Conservation (phyloP, 371 early-diverging fungal species). For the Lichtheimia corymbifera region DNA sequence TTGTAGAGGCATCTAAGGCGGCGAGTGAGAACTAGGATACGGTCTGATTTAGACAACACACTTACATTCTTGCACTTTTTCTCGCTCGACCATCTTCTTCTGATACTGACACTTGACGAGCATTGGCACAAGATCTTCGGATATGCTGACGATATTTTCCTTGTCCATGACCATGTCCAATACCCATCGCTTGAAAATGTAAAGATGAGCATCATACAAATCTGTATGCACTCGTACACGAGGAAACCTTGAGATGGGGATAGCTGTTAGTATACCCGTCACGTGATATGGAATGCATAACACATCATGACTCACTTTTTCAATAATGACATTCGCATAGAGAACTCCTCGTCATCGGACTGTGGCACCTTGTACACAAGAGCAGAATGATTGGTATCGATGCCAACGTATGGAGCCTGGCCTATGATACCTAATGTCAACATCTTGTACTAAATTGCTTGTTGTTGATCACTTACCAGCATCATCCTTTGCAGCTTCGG, state of each 20-base stretch:
- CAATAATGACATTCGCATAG: constrained; percentile 74
- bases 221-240: constrained; percentile 72
- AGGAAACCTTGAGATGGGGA: constrained; percentile 61
- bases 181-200: constrained; percentile 90
- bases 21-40: not conserved
- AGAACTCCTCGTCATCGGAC: constrained; percentile 69
- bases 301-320: constrained; percentile 45
- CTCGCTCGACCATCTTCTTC: constrained; percentile 64
- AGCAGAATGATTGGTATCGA: constrained; percentile 74
- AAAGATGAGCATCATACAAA: constrained; percentile 87
- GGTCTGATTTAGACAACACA: too few species aligned
- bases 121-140: constrained; percentile 83
- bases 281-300: not conserved
- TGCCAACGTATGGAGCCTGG: constrained; percentile 72
- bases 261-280: not conserved
- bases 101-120: constrained; percentile 81
- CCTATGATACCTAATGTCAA: constrained; percentile 21
- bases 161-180: constrained; percentile 75
- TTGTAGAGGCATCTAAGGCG: constrained; percentile 33
- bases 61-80: constrained; percentile 69
- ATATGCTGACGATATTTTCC: constrained; percentile 73
- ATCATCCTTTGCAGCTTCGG: constrained; percentile 61
- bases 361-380: constrained; percentile 66
- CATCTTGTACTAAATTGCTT: not conserved
- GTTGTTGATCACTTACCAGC: constrained; percentile 27